These are phyloP conservation scores for Aureobasidium zeae DNA, from an alignment of 2,329 filamentous ascomycete species.

Conservation along the genomic window DNA sequence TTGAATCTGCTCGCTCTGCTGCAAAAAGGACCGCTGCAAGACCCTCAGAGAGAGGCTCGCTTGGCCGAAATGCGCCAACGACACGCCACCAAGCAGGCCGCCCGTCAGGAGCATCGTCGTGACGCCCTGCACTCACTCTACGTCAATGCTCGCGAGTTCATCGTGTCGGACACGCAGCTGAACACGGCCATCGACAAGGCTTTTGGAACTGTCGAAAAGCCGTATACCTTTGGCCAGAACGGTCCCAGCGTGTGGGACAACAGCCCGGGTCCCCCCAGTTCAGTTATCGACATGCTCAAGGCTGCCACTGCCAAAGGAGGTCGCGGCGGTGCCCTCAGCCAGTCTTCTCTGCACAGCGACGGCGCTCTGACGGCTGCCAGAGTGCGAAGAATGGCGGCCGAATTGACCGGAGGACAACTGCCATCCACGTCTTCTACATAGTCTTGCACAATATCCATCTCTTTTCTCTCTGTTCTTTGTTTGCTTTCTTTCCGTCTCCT, in stretches of 20 bases:
- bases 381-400: conserved; percentile 55
- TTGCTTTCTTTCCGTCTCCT: background rate
- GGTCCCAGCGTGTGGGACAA: conserved; percentile 45
- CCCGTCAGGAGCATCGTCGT: conserved; percentile 39
- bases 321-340: conserved; percentile 27
- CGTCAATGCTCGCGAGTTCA: conserved; percentile 78
- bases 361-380: conserved; percentile 38
- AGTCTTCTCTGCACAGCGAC: conserved; percentile 1
- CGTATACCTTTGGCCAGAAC: conserved; percentile 33
- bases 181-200: conserved; percentile 61
- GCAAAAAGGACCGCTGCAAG: conserved; percentile 20
- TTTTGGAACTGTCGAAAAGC: conserved; percentile 55
- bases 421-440: conserved; percentile 2
- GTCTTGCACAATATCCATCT: conserved; percentile 11
- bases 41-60: conserved; percentile 22
- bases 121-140: conserved; percentile 80
- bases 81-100: conserved; percentile 45
- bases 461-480: background rate
- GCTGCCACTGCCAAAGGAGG: conserved; percentile 22
- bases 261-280: conserved; percentile 33
- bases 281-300: conserved; percentile 40
- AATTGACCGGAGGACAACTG: conserved; percentile 59
- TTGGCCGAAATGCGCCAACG: conserved; percentile 31
- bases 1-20: conserved; percentile 19
- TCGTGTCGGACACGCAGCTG: conserved; percentile 71